Conservation (phyloP, 352 stramenopile genomes). For the Pythium rishiriense region DNA sequence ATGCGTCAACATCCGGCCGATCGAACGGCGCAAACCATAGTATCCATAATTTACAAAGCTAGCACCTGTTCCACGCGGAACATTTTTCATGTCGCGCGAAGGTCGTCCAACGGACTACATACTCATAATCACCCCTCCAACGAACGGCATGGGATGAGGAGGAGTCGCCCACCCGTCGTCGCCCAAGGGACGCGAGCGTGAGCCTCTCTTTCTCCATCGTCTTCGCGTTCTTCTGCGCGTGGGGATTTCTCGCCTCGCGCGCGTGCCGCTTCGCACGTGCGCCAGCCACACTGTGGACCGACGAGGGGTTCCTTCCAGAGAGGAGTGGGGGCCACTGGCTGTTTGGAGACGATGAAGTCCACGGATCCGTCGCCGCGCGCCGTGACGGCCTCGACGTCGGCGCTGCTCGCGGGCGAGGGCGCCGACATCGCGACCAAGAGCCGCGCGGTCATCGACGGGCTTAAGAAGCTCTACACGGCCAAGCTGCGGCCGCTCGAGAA, state of each 20-base stretch:
- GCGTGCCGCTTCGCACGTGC: neutral
- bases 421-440: conserved; percentile 67
- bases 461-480: conserved; percentile 77
- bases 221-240: neutral
- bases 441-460: conserved; percentile 68
- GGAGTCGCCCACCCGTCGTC: neutral
- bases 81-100: conserved; percentile 5
- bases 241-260: neutral
- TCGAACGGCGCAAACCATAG: neutral
- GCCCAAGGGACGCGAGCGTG: neutral
- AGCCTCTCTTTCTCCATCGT: neutral
- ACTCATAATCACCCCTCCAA: neutral
- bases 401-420: conserved; percentile 52
- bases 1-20: neutral
- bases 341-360: conserved; percentile 1
- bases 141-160: neutral
- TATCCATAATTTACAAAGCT: neutral
- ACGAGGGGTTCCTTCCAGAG: too few relatives aligned
- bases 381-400: conserved; percentile 15
- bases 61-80: neutral
- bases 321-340: too few relatives aligned
- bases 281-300: too few relatives aligned
- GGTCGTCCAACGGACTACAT: neutral
- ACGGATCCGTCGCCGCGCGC: conserved; percentile 10
- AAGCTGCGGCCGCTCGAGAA: conserved; percentile 89